Evolutionary conservation across 2,329 filamentous ascomycete species (phyloP).

Genomic region (Aspergillus fumigatus): DNA sequence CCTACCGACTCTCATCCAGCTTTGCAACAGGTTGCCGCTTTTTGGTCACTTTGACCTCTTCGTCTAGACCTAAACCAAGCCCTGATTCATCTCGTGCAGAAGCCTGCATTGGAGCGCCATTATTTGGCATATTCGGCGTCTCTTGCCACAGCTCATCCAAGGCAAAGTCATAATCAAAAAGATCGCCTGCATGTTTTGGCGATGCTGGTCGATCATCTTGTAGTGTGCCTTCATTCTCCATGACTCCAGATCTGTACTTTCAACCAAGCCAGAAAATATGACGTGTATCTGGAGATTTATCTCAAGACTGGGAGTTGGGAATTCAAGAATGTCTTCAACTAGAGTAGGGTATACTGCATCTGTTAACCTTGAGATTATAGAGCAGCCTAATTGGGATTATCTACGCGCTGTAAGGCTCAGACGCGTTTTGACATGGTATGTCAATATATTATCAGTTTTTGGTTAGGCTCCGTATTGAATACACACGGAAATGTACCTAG

Average conservation of each 20-base stretch:
- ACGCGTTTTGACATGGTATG: neutral
- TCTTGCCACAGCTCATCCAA: conserved; percentile 48
- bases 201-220: conserved; percentile 15
- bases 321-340: neutral
- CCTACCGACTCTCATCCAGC: conserved; percentile 72
- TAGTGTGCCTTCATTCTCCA: conserved; percentile 11
- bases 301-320: neutral
- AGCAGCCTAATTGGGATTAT: neutral
- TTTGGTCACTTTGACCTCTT: conserved; percentile 78
- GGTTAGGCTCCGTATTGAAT: neutral
- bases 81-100: conserved; percentile 43
- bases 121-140: conserved; percentile 22
- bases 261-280: neutral
- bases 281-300: neutral
- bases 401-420: neutral
- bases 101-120: conserved; percentile 17
- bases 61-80: conserved; percentile 69
- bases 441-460: neutral
- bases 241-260: conserved; percentile 3
- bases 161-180: conserved; percentile 71
- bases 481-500: neutral
- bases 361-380: neutral
- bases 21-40: conserved; percentile 75
- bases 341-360: neutral
- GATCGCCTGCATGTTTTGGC: conserved; percentile 55